These are phyloP conservation scores for Camellia japonica DNA, from an alignment of 148 eudicot genomes.

Conservation along the genomic window DNA sequence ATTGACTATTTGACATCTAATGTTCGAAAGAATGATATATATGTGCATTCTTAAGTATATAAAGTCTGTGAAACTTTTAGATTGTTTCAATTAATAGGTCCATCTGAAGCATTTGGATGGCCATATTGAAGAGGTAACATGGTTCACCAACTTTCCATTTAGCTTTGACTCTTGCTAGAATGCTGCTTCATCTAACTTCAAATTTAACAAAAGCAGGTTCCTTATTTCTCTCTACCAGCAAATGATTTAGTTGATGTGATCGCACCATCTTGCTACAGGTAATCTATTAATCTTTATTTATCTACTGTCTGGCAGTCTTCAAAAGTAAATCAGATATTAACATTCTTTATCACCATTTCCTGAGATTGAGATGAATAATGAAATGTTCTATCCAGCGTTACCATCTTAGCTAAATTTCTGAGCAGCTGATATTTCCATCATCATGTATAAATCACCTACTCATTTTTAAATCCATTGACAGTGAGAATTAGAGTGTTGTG, in stretches of 20 bases:
- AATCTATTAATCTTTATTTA: constrained; percentile 15
- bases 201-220: constrained; percentile 65
- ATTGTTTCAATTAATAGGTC: constrained; percentile 47
- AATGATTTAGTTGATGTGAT: constrained; percentile 94
- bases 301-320: not conserved
- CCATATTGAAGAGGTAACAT: constrained; percentile 86
- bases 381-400: not conserved
- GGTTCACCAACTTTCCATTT: not conserved
- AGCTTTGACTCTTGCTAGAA: not conserved
- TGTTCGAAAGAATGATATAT: not conserved
- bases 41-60: not conserved
- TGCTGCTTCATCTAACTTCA: constrained; percentile 26
- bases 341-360: not conserved
- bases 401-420: not conserved
- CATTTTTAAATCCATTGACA: not conserved
- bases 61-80: constrained; percentile 13
- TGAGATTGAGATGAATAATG: not conserved
- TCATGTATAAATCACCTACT: not conserved
- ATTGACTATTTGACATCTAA: not conserved
- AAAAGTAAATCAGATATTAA: not conserved
- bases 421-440: not conserved
- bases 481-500: not conserved
- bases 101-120: constrained; percentile 99
- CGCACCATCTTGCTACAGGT: constrained; percentile 99
- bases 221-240: constrained; percentile 95